Evolutionary conservation across 2,329 filamentous ascomycete genomes (phyloP).

Genomic region (Ophioceras dolichostomum): DNA sequence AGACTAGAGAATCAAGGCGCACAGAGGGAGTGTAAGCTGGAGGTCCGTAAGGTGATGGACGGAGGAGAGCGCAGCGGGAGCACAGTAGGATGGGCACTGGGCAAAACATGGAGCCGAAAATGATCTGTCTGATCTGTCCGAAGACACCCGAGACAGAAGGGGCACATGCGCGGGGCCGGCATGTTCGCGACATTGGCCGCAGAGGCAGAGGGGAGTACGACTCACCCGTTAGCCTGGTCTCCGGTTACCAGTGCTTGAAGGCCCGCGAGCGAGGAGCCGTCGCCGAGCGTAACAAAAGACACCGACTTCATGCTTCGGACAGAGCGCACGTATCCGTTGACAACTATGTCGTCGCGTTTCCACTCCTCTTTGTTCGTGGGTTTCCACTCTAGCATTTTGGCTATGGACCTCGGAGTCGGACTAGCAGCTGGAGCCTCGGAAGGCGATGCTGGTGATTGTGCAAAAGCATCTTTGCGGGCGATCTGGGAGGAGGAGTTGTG

Average conservation of each 20-base stretch:
- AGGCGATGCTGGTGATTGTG: constrained; percentile 4
- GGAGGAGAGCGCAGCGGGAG: no score
- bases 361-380: no score
- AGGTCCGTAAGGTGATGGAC: no score
- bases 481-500: not conserved
- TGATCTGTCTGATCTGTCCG: no score
- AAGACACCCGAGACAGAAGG: constrained; percentile 7
- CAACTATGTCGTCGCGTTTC: constrained; percentile 35
- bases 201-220: constrained; percentile 12
- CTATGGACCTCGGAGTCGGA: constrained; percentile 31
- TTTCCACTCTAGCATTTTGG: constrained; percentile 42
- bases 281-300: constrained; percentile 73
- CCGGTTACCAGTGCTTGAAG: constrained; percentile 73
- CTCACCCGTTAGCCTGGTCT: constrained; percentile 60
- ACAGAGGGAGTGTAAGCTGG: no score
- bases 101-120: constrained; percentile 11
- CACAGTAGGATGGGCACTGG: no score
- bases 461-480: not conserved
- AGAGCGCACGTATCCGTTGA: constrained; percentile 74
- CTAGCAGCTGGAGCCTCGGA: constrained; percentile 10
- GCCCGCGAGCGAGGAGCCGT: constrained; percentile 70
- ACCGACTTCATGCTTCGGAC: constrained; percentile 76
- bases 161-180: no score
- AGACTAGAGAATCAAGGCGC: no score
- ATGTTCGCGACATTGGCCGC: no score